Base-by-base conservation (phyloP, 1,139 yeast species). In the Hemisphaericaspora subhashii region DNA sequence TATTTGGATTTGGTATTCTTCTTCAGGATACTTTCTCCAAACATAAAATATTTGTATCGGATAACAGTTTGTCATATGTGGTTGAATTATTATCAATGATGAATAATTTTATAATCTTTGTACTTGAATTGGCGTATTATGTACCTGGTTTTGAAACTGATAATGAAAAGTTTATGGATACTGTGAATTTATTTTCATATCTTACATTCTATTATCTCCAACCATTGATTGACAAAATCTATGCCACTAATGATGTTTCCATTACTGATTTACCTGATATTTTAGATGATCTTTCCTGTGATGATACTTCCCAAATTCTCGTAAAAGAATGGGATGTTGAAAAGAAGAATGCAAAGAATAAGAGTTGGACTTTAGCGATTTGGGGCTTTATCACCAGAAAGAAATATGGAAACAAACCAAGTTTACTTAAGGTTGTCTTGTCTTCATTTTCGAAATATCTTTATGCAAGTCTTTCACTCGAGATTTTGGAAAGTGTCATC, bases 111-210 rank as follows among this genome's bases (percentile, higher is more conserved):
- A 43, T 53, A 2, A 57, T 77, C n/a, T 62, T 70, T 17, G 21
- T 58, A 1, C 57, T 77, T 22, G 77, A 77, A 45, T 46, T 60
- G 4, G 50, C 48, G 18, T 53, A 51, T 30, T 80, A 68, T 49
- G 45, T 53, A 11, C 82, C 84, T 4, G 68, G 75, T 5, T 53
- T 55, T 5, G 79, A 76, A 42, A 64, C 58, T 40, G 64, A 48
- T 18, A 64, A 71, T 68, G 60, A 57, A 38, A 40, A 45, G 4
- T 43, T 45, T 16, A 45, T 62, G 16, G 58, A 54, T 6, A 53
- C 57, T 32, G 42, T 45, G 20, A 57, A 58, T 44, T 38, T 35
- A 17, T 52, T 59, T 35, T 50, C 58, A 3, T 35, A 42, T 10
- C 38, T 60, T 31, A 53, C 66, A 3, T 62, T 57, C 39, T 42